phyloP scores from a whole-genome alignment of 352 stramenopile genomes.

The Pythium rishiriense region DNA sequence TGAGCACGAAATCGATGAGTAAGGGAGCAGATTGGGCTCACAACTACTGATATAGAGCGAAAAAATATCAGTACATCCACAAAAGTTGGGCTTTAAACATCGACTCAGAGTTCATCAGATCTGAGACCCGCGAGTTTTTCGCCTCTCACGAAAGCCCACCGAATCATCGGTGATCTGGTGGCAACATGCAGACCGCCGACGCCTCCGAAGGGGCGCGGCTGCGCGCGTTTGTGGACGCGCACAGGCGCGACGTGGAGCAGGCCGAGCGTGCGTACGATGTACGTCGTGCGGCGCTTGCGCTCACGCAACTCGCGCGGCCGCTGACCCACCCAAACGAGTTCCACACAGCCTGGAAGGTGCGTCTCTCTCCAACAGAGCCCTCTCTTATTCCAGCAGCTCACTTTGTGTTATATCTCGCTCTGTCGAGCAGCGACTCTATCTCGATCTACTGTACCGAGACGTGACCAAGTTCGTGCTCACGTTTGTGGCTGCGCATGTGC shows the following conservation, averaged over 20 bases:
- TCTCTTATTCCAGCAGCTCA: neutral
- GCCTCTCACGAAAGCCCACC: too few relatives aligned
- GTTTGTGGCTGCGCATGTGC: slow-evolving; percentile 55
- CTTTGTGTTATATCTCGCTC: neutral
- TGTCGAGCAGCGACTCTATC: slow-evolving; percentile 42
- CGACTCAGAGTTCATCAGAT: neutral
- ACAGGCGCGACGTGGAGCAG: slow-evolving; percentile 44
- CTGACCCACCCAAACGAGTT: slow-evolving; percentile 35
- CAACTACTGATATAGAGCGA: too few relatives aligned
- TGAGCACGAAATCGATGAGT: too few relatives aligned
- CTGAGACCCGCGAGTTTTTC: too few relatives aligned
- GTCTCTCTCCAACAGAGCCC: neutral
- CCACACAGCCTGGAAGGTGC: slow-evolving; percentile 48
- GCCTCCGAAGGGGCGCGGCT: slow-evolving; percentile 32
- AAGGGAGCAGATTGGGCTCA: too few relatives aligned
- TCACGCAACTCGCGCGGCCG: slow-evolving; percentile 42
- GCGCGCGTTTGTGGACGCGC: slow-evolving; percentile 47
- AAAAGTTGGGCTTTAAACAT: too few relatives aligned
- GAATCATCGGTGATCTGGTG: neutral
- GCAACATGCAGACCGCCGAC: neutral
- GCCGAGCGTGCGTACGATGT: slow-evolving; percentile 58
- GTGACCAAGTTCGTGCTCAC: slow-evolving; percentile 48
- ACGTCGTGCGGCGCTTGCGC: slow-evolving; percentile 22
- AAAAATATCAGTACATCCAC: too few relatives aligned
- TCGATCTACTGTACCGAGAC: slow-evolving; percentile 60